Percentiles rank a stretch among this genome's conserved stretches.
Evolutionary conservation across 805 yeast species (phyloP).

Genomic region (Ogataea salicorniae): DNA sequence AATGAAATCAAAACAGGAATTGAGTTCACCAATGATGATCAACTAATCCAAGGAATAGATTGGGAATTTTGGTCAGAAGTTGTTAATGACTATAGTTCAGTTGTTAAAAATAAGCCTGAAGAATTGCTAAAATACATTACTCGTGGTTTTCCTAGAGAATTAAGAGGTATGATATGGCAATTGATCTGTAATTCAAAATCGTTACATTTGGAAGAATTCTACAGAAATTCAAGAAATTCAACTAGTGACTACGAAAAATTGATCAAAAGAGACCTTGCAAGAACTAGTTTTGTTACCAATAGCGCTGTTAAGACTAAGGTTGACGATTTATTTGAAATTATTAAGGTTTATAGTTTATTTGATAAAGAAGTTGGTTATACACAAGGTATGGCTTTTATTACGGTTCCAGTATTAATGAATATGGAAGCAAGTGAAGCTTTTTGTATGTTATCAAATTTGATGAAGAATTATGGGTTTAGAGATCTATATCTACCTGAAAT

Average conservation of each 20-base stretch:
- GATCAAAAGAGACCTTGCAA: constrained; percentile 73
- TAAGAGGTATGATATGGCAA: constrained; percentile 93
- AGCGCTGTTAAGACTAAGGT: constrained; percentile 49
- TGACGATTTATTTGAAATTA: constrained; percentile 63
- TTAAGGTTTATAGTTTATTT: constrained; percentile 77
- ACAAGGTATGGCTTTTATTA: constrained; percentile 95
- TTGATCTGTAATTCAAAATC: constrained; percentile 76
- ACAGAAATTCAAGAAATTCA: constrained; percentile 40
- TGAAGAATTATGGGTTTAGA: constrained; percentile 81
- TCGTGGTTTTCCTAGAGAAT: constrained; percentile 76
- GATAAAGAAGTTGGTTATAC: constrained; percentile 96
- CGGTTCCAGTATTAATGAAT: constrained; percentile 78
- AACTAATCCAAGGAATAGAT: constrained; percentile 41
- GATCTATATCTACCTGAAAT: constrained; percentile 78
- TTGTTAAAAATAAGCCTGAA: constrained; percentile 58
- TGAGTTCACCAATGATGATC: constrained; percentile 31
- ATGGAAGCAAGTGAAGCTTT: constrained; percentile 83
- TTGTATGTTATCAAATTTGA: constrained; percentile 69
- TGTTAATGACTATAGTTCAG: constrained; percentile 67
- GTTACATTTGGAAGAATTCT: constrained; percentile 54
- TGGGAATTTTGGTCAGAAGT: constrained; percentile 89
- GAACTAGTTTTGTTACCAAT: constrained; percentile 76
- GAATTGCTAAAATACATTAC: constrained; percentile 57
- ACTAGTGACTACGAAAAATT: constrained; percentile 64
- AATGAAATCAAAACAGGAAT: constrained; percentile 46